Evolutionary conservation across 768 basidiomycete species (phyloP), one percentile per base, ranked within the genome.

Genomic region (Hygrophorus pudorinus): DNA sequence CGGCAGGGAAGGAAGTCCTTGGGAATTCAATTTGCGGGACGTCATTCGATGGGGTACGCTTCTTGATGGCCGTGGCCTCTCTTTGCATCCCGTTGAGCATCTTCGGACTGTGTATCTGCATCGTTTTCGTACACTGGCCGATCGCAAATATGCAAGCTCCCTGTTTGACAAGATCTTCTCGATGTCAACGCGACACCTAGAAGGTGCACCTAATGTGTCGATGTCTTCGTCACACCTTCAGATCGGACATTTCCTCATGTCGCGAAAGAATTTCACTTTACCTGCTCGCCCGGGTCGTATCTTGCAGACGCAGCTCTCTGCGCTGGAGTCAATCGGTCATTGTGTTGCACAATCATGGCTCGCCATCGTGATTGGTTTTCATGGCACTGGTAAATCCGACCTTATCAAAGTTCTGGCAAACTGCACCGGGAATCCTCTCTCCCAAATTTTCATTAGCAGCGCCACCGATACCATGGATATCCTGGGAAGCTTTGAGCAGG

Each of bases 1-100:
- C 58, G 92, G 76, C 2, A 70, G 76, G 30, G 77, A 84, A 43
- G 93, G 93, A 7, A 72, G 77, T 44, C 96, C 94, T 4, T 99
- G 94, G 94, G 94, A 99, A 58, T 96, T 98, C 69, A 99, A 99
- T 59, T 71, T 99, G 24, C 85, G 94, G 11, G 94, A 99, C 62
- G 71, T 97, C 45, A 76, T 90, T 46, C 78, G 96, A 36, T 96
- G 96, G 93, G 78, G 83, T 28, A 69, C 70, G 0, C 73, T 84
- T 31, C 56, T 79, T 28, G 59, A 59, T 42, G 44, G 59, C 20
- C 52, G 65, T 31, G 39, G 46, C 36, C 49, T 56, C 32, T 47
- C 54, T 36, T 51, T 58, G 21, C 71, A 80, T 56, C 84, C 90
- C 3, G 64, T 66, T 14, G 73, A 80, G 28, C 76, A 79, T 54